These are phyloP conservation scores for Raffaelea ambrosiae DNA, from an alignment of 2,329 filamentous ascomycete genomes.

Conservation along the genomic window DNA sequence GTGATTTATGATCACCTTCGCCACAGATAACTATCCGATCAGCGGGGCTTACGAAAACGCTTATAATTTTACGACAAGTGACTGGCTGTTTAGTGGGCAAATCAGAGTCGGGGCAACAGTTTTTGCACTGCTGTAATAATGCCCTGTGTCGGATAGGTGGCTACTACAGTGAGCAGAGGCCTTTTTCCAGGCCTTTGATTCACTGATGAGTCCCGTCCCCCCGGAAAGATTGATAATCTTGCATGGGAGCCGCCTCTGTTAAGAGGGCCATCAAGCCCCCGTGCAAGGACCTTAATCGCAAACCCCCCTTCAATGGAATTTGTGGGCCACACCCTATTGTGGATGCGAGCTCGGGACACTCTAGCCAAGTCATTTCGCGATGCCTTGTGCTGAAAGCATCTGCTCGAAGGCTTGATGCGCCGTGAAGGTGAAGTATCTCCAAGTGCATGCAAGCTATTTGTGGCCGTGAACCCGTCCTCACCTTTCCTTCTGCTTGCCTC, in stretches of 20 bases:
- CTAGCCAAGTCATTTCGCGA: too few species aligned
- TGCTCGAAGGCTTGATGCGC: too few species aligned
- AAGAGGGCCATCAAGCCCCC: not conserved
- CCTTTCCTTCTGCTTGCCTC: too few species aligned
- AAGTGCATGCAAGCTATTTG: too few species aligned
- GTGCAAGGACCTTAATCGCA: too few species aligned
- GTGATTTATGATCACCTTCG: too few species aligned
- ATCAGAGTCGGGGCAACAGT: not conserved
- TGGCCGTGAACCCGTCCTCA: too few species aligned
- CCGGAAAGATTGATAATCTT: constrained; percentile 13
- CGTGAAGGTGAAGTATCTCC: too few species aligned
- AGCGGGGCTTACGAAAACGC: not conserved
- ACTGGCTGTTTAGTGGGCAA: not conserved
- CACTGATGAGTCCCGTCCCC: not conserved
- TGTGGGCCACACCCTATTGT: too few species aligned
- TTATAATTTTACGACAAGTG: not conserved
- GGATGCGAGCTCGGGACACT: too few species aligned
- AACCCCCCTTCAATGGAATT: too few species aligned
- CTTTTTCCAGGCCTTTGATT: not conserved
- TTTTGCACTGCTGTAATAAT: not conserved
- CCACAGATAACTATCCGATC: constrained; percentile 1
- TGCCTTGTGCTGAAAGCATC: too few species aligned
- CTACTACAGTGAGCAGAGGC: not conserved
- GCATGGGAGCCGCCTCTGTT: constrained; percentile 6
- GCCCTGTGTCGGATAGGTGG: not conserved